These are phyloP conservation scores for Leavenworthia alabamica DNA, from an alignment of 345 rosid species.

Conservation along the genomic window DNA sequence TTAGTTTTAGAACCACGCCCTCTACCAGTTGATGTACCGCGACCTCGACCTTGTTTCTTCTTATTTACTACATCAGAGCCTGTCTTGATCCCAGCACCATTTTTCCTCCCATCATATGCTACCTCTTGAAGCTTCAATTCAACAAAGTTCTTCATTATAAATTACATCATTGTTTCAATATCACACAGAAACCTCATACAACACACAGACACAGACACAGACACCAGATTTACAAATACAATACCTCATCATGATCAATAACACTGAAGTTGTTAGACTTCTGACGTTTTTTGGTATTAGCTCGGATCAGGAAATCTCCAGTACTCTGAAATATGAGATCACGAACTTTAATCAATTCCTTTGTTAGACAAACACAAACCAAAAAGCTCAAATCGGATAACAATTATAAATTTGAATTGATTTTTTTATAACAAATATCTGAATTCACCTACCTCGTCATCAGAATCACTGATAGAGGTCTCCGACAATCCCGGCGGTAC, in stretches of 20 bases:
- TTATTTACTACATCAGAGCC: constrained; percentile 48
- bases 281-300: constrained; percentile 78
- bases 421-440: too few species aligned
- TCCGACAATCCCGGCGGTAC: constrained; percentile 42
- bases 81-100: constrained; percentile 51
- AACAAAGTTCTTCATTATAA: neutral
- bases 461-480: constrained; percentile 77
- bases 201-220: too few species aligned
- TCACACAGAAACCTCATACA: neutral
- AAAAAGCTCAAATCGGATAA: neutral
- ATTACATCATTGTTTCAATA: neutral
- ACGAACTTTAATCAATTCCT: neutral
- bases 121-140: constrained; percentile 37
- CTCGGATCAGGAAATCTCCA: constrained; percentile 86
- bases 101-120: constrained; percentile 58
- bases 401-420: too few species aligned
- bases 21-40: constrained; percentile 65
- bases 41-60: constrained; percentile 82
- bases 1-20: constrained; percentile 81
- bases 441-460: constrained; percentile 50
- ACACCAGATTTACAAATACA: too few species aligned
- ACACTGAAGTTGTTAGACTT: constrained; percentile 42
- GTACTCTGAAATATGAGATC: constrained; percentile 46
- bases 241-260: constrained; percentile 64
- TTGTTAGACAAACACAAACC: constrained; percentile 5